Evolutionary conservation across 257 asterid genomes (phyloP), one percentile per base, ranked within the genome.

Genomic region (Echites panduratus): DNA sequence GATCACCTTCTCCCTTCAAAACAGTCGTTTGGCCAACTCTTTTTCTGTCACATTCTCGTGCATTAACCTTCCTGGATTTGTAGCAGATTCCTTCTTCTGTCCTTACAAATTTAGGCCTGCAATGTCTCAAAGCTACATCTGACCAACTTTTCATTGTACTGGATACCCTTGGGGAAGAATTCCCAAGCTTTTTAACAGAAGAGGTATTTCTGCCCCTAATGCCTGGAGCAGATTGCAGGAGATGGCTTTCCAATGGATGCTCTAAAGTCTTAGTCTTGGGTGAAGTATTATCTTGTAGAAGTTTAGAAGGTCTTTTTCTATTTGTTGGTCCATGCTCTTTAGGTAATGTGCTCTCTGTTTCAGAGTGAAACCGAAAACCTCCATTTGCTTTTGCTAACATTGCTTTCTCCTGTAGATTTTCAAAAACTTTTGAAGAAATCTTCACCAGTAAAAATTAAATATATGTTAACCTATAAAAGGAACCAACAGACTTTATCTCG

Each of bases 251-350:
- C 32, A 62, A 35, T 48, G n/a, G 45, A 24, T 53, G 70, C 52
- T 70, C 70, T 68, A 48, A 14, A 22, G 65, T 67, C 49, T 26
- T 47, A 24, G 35, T 77, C 41, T 32, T 68, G 7, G 66, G 40
- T 19, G 75, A 54, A 32, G 63, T 74, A 66, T 67, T 63, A n/a
- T 58, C 71, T 5, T 35, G 66, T 69, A 20, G 57, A 64, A 62
- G 70, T 24, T 75, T 80, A 45, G 12, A 76, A 24, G 83, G 75
- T 50, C 74, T 44, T 68, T 81, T 82, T 69, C 82, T 76, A 48
- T 75, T 70, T 61, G 76, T 65, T 40, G 74, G 40, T 1, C 57
- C 70, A 12, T 41, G 40, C 5, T 29, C 27, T 50, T 68, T 44
- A 2, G 56, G 75, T 17, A 79, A 58, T 71, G 77, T 70, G 64